Evolutionary conservation across 257 asterid species (phyloP), one percentile per base, ranked within the genome.

Genomic region (Osmanthus fragrans): DNA sequence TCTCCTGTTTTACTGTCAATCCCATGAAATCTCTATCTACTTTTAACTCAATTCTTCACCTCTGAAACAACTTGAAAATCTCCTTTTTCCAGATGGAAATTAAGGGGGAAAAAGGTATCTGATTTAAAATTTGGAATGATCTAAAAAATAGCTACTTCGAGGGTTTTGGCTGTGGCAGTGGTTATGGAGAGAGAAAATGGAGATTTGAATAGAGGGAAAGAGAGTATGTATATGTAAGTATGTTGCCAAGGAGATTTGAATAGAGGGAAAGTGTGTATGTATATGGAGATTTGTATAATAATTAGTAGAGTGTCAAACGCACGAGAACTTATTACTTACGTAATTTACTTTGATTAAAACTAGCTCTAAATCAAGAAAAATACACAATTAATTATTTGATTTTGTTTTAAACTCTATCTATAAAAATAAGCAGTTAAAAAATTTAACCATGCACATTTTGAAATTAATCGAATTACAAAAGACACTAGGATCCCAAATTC

Each of bases 11-110:
- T 79, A 91, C 86, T 63, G 75, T 34, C 90, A 91, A 82, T n/a
- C 94, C 94, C 96, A 91, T 87, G 88, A 91, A 91, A 82, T 91
- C 96, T 79, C 90, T 87, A 82, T 90, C 96, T 93, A 90, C 88
- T 37, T 45, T 74, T 81, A 74, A 19, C 30, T 21, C 33, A 2
- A 60, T 21, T 25, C 15, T 60, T 25, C 33, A 8, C 32, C 68
- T 60, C 68, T 7, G 66, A 60, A 7, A 5, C 33, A 60, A 60
- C 39, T 45, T 0, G 18, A 3, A 39, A 70, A 37, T 60, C 32
- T 19, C 25, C 27, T 21, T 54, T n/a, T 54, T n/a, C 64, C 64
- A 7, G 64, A 70, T 18, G 12, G 42, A 30, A 27, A 67, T 16
- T 30, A 18, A 15, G 42, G 32, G 19, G 19, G 4, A 21, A 75